phyloP scores from a whole-genome alignment of 2,329 filamentous ascomycete species.

The Hirsutella thompsonii region DNA sequence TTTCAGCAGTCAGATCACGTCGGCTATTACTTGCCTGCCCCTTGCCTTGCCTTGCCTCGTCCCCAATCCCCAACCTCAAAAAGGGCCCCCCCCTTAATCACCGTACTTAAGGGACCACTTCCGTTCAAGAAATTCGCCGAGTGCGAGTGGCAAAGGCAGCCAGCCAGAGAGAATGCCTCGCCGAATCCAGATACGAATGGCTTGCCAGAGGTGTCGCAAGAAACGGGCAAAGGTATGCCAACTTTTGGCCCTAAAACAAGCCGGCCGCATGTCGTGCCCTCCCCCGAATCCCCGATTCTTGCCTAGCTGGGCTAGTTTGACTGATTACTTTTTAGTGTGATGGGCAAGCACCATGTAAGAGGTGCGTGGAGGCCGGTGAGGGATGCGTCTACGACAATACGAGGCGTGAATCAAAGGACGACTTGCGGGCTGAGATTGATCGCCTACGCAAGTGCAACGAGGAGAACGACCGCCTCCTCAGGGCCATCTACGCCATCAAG shows the following conservation, averaged over 20 bases:
- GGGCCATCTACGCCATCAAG: background rate
- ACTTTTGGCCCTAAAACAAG: background rate
- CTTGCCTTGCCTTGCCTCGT: no score
- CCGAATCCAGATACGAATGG: conserved; percentile 1
- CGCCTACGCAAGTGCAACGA: conserved; percentile 6
- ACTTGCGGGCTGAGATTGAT: conserved; percentile 11
- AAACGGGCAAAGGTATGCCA: conserved; percentile 5
- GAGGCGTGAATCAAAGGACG: conserved; percentile 5
- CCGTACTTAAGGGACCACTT: background rate
- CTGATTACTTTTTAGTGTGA: conserved; percentile 3
- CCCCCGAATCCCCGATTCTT: background rate
- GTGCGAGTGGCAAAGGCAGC: background rate
- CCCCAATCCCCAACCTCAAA: background rate
- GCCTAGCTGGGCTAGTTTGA: background rate
- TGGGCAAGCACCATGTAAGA: conserved; percentile 3
- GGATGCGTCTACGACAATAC: conserved; percentile 4
- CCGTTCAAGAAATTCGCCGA: background rate
- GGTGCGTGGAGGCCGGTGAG: conserved; percentile 2
- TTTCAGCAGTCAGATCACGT: background rate
- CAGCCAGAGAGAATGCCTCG: background rate
- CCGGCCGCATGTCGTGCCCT: background rate
- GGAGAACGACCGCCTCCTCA: background rate
- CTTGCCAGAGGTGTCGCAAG: conserved; percentile 6
- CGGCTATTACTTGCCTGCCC: background rate
- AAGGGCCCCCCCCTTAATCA: background rate